Base-by-base conservation (phyloP, 768 basidiomycete genomes). In the Agrocybe praecox region DNA sequence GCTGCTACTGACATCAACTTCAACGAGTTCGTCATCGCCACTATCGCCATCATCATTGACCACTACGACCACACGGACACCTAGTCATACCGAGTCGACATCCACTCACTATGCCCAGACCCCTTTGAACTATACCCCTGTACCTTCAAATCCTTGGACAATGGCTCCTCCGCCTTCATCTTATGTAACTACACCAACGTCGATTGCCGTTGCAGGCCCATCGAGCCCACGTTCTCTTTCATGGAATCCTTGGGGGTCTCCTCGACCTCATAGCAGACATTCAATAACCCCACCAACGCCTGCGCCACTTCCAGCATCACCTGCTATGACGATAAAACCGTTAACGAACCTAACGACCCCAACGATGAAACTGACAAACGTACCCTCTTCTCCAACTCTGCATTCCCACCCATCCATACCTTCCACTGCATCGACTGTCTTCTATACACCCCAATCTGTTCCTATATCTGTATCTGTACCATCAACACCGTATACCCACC, bases 241-340 rank as follows among this genome's bases (percentile, higher is more conserved):
- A 3, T 50, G 44, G 21, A 55, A 52, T 11, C 45, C 53, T 4
- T 50, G 46, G 19, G 42, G 51, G 17, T 45, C 58, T n/a, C 55
- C 57, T 12, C 2, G 21, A 2, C 29, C n/a, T 15, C 26, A 9
- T 29, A 29, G 26, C 26, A 29, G 22, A 12, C 36, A 12, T n/a
- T 40, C n/a, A 5, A 3, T 14, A 29, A 29, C 12, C 4, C 36
- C 36, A 15, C 14, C 36, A 4, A 40, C 36, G 14, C n/a, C 36
- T 40, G 26, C 26, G 14, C 12, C n/a, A 6, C 12, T 40, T 12
- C 12, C 5, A 15, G 6, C n/a, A 6, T 40, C 36, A 6, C 36
- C 36, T 40, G 26, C 26, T 29, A 29, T 29, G 26, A 29, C 9
- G 9, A 9, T 29, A 9, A 29, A 4, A 9, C 26, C 36, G 12